A percentile compares a stretch with the other conserved stretches of the same genome.
Evolutionary conservation across 257 asterid genomes (phyloP).

Genomic region (Nicotiana otophora): DNA sequence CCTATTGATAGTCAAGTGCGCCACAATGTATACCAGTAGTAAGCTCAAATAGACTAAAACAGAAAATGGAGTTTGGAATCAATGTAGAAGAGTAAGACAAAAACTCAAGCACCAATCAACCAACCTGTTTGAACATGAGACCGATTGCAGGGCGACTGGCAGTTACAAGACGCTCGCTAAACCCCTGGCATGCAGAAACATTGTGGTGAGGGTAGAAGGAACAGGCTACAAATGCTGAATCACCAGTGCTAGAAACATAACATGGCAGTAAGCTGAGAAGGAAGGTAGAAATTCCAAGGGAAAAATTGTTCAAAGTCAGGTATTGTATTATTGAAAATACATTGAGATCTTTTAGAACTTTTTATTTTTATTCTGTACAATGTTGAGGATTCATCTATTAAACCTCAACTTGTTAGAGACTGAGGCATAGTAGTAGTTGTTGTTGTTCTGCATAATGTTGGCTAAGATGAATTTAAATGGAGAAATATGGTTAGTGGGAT

Average conservation of each 20-base stretch:
- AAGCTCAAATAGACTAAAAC: background rate
- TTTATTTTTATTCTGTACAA: background rate
- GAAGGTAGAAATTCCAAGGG: background rate
- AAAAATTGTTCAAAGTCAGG: background rate
- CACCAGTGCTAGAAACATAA: background rate
- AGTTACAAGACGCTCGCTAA: conserved; percentile 86
- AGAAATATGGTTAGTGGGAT: background rate
- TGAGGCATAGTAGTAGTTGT: background rate
- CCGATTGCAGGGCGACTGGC: conserved; percentile 90
- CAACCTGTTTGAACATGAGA: conserved; percentile 90
- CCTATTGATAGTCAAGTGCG: background rate
- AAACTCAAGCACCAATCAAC: conserved; percentile 13
- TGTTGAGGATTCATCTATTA: background rate
- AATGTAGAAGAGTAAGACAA: background rate
- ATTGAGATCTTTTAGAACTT: background rate
- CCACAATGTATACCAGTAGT: background rate
- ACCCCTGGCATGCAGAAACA: conserved; percentile 60
- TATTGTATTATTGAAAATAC: background rate
- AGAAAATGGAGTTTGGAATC: background rate
- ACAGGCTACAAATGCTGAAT: background rate
- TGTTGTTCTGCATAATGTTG: background rate
- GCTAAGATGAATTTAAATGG: background rate
- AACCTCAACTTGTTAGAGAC: background rate
- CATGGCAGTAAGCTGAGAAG: background rate
- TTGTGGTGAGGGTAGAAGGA: background rate